These are phyloP conservation scores for Meredithiella fracta DNA, from an alignment of 2,329 filamentous ascomycete genomes.

Conservation along the genomic window DNA sequence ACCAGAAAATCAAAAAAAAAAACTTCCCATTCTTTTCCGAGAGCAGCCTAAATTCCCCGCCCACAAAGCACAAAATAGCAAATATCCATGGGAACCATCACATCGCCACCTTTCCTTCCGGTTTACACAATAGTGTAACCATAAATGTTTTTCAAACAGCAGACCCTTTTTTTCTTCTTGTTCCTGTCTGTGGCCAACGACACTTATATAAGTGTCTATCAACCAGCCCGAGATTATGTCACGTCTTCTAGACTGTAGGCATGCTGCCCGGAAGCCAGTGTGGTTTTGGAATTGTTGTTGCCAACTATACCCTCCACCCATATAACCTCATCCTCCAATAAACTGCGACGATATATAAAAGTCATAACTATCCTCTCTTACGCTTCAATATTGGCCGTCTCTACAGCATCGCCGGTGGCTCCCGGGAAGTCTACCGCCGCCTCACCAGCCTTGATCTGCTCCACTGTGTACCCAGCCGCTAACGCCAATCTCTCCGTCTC, in stretches of 20 bases:
- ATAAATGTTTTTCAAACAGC: neutral
- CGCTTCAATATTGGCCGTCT: neutral
- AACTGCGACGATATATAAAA: neutral
- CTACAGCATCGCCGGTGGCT: conserved; percentile 8
- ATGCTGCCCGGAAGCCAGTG: neutral
- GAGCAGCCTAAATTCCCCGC: neutral
- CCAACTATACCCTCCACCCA: neutral
- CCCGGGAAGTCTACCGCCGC: conserved; percentile 12
- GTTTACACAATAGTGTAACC: neutral
- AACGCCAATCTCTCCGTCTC: conserved; percentile 46
- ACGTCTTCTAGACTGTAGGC: neutral
- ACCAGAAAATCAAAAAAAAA: conserved; percentile 5
- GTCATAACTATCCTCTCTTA: neutral
- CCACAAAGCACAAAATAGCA: neutral
- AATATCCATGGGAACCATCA: conserved; percentile 4
- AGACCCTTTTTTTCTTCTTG: neutral
- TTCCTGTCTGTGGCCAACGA: neutral
- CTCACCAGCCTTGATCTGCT: conserved; percentile 13
- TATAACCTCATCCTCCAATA: neutral
- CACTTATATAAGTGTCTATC: conserved; percentile 9
- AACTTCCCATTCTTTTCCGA: conserved; percentile 3
- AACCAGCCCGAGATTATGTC: neutral
- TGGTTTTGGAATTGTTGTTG: neutral
- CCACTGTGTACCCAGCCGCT: conserved; percentile 13
- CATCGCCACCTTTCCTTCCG: neutral